Percentiles rank a stretch among this genome's conserved stretches.
These are phyloP conservation scores for Trypanosoma lewisi DNA, from an alignment of 208 protist genomes.

Conservation along the genomic window DNA sequence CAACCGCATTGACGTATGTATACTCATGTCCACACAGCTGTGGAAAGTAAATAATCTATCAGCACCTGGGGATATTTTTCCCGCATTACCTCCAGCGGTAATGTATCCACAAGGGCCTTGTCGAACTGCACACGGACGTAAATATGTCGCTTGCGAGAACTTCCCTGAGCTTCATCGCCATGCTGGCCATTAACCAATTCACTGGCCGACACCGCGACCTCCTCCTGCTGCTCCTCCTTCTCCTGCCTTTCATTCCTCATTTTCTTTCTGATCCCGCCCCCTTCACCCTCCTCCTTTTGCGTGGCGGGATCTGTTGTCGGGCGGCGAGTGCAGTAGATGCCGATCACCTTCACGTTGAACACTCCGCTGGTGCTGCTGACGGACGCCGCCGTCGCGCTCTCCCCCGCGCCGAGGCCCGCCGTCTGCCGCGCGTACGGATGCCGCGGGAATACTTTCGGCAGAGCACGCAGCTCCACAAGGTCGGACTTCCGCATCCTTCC, in stretches of 20 bases:
- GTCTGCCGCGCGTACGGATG: slow-evolving; percentile 25
- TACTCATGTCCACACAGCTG: slow-evolving; percentile 53
- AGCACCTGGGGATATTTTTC: slow-evolving; percentile 71
- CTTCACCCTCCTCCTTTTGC: not conserved
- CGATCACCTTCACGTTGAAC: slow-evolving; percentile 22
- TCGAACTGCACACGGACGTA: slow-evolving; percentile 79
- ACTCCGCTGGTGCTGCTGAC: not conserved
- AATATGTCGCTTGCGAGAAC: slow-evolving; percentile 29
- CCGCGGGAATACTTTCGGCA: slow-evolving; percentile 27
- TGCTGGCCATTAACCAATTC: not conserved
- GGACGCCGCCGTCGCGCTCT: not conserved
- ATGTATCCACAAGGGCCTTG: slow-evolving; percentile 52
- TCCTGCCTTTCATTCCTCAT: not conserved
- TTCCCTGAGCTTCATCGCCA: not conserved
- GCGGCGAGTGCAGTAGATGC: slow-evolving; percentile 27
- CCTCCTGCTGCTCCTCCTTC: not conserved
- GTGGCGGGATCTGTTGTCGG: not conserved
- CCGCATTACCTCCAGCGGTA: slow-evolving; percentile 71
- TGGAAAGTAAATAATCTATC: slow-evolving; percentile 76
- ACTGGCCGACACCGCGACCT: not conserved
- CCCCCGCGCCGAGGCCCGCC: slow-evolving; percentile 15
- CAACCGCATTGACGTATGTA: not conserved
- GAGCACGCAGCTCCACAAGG: slow-evolving; percentile 13
- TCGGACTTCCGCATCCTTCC: slow-evolving; percentile 18
- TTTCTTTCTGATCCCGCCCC: not conserved